Evolutionary conservation across 495 filamentous ascomycete genomes (phyloP).

Genomic region (Bathelium albidoporum): DNA sequence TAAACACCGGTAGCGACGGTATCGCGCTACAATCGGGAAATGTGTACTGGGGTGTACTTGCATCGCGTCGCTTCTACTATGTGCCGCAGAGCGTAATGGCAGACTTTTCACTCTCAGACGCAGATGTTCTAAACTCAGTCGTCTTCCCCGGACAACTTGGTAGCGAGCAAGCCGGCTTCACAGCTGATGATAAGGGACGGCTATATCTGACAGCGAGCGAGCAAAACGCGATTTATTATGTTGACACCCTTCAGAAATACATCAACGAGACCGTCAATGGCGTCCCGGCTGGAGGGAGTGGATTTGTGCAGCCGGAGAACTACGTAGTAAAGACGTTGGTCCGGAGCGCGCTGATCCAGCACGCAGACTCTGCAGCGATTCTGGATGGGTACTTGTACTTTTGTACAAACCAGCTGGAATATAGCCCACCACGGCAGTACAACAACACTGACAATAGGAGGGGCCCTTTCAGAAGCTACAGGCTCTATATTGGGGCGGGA

Average conservation of each 20-base stretch:
- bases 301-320: constrained; percentile 17
- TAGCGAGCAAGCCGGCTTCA: constrained; percentile 23
- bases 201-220: constrained; percentile 22
- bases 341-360: constrained; percentile 23
- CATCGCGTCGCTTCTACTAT: constrained; percentile 21
- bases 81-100: constrained; percentile 17
- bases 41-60: constrained; percentile 24
- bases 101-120: constrained; percentile 14
- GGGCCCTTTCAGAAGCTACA: constrained; percentile 19
- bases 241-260: constrained; percentile 17
- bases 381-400: constrained; percentile 25
- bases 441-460: constrained; percentile 21
- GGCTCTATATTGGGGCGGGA: constrained; percentile 23
- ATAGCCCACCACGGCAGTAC: constrained; percentile 19
- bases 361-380: constrained; percentile 22
- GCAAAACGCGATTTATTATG: constrained; percentile 26
- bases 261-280: constrained; percentile 22
- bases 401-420: constrained; percentile 23
- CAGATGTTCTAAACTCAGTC: constrained; percentile 19
- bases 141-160: constrained; percentile 18
- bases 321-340: constrained; percentile 23
- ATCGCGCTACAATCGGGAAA: constrained; percentile 23
- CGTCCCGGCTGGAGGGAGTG: constrained; percentile 11
- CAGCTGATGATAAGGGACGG: constrained; percentile 21
- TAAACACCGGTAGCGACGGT: constrained; percentile 19